These are phyloP conservation scores for Solanum commersonii DNA, from an alignment of 257 asterid species.

Conservation along the genomic window DNA sequence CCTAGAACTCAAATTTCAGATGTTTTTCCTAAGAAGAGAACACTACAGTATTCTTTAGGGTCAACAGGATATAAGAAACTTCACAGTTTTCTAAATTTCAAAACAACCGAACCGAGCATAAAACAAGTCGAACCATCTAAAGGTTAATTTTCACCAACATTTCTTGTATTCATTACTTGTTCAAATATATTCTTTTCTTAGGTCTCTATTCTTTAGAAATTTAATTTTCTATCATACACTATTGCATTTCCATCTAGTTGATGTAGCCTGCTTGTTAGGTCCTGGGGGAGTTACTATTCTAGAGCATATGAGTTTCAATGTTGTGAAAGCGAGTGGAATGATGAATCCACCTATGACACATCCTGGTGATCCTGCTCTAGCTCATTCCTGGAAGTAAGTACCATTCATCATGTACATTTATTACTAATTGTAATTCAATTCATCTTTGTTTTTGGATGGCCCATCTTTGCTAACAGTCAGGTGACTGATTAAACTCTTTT, in stretches of 20 bases:
- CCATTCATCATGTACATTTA: background rate
- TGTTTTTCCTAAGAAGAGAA: no score
- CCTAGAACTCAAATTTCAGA: background rate
- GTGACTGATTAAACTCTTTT: background rate
- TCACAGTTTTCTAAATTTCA: background rate
- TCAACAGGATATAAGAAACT: no score
- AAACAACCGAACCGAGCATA: background rate
- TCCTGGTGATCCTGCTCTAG: conserved; percentile 20
- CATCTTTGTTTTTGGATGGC: background rate
- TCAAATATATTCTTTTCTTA: background rate
- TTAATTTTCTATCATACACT: background rate
- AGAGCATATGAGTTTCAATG: conserved; percentile 6
- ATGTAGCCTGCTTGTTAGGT: conserved; percentile 19
- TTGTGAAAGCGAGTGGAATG: conserved; percentile 1
- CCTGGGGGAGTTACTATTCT: background rate
- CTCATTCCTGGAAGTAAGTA: conserved; percentile 54
- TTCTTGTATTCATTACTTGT: background rate
- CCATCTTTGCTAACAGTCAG: background rate
- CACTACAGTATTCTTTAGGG: no score
- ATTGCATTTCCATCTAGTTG: background rate
- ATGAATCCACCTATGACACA: conserved; percentile 2
- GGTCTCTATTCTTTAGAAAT: background rate
- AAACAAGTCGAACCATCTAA: background rate
- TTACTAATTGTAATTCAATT: background rate
- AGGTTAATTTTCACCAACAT: background rate